Conservation (phyloP, 176 grass and related monocot genomes). For the Alopecurus myosuroides region DNA sequence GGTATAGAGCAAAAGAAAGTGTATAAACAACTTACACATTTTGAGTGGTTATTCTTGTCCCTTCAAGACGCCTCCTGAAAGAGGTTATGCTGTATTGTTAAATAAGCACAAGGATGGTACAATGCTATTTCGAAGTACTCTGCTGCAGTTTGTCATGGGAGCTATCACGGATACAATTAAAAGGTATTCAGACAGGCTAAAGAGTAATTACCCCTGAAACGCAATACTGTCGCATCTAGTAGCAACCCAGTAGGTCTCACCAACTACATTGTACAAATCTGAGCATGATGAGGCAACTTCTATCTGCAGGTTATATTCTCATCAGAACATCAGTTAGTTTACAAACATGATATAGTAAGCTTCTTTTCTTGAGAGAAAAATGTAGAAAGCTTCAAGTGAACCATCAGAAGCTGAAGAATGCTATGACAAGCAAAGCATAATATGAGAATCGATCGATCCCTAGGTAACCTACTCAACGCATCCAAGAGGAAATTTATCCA, state of each 20-base stretch:
- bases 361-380: background rate
- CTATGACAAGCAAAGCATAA: background rate
- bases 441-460: slow-evolving; percentile 10
- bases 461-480: background rate
- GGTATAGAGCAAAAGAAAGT: background rate
- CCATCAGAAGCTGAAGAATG: background rate
- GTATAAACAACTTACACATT: slow-evolving; percentile 47
- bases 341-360: slow-evolving; percentile 21
- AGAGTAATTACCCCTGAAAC: slow-evolving; percentile 65
- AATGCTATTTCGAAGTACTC: background rate
- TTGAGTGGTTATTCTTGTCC: slow-evolving; percentile 96
- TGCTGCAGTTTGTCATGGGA: background rate
- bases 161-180: background rate
- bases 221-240: slow-evolving; percentile 80
- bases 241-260: slow-evolving; percentile 88
- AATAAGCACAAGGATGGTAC: slow-evolving; percentile 4
- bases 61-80: slow-evolving; percentile 96
- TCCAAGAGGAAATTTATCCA: background rate
- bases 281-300: slow-evolving; percentile 76
- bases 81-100: slow-evolving; percentile 35
- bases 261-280: slow-evolving; percentile 80
- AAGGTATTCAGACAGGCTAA: slow-evolving; percentile 7
- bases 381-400: slow-evolving; percentile 4
- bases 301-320: slow-evolving; percentile 56
- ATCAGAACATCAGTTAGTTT: slow-evolving; percentile 23